Evolutionary conservation across 768 basidiomycete species (phyloP).

Genomic region (Amanita pallidorosea): DNA sequence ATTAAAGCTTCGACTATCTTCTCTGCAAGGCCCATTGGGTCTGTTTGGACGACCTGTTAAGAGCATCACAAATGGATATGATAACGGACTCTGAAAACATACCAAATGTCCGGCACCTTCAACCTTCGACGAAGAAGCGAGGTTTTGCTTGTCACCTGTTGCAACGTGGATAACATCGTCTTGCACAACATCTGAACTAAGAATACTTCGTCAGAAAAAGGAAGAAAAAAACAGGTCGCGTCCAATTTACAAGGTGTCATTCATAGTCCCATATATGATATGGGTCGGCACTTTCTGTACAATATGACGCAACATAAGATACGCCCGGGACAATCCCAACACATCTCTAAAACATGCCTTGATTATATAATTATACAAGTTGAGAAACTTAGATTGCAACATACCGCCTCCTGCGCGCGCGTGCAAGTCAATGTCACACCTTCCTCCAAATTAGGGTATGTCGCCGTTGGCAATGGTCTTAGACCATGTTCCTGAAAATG

Average conservation of each 20-base stretch:
- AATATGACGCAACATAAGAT: conserved; percentile 19
- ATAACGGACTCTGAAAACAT: conserved; percentile 6
- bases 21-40: conserved; percentile 20
- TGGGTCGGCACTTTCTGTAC: conserved; percentile 28
- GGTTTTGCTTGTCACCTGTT: conserved; percentile 23
- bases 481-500: conserved; percentile 31
- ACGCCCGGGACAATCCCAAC: conserved; percentile 20
- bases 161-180: conserved; percentile 23
- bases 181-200: conserved; percentile 15
- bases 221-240: not conserved
- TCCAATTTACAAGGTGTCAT: conserved; percentile 30
- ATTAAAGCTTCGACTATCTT: conserved; percentile 26
- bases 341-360: conserved; percentile 35
- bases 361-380: not conserved
- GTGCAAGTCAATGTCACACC: conserved; percentile 42
- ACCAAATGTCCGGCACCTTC: conserved; percentile 32
- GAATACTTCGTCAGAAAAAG: not conserved
- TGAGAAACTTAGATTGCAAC: conserved; percentile 1
- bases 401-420: conserved; percentile 33
- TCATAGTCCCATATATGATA: conserved; percentile 32
- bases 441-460: conserved; percentile 30
- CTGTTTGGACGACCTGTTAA: conserved; percentile 14
- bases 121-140: conserved; percentile 27
- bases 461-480: conserved; percentile 26
- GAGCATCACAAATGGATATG: conserved; percentile 9